Evolutionary conservation across 2,329 filamentous ascomycete genomes (phyloP), one percentile per base, ranked within the genome.

Genomic region (Botryosphaeria agaves): DNA sequence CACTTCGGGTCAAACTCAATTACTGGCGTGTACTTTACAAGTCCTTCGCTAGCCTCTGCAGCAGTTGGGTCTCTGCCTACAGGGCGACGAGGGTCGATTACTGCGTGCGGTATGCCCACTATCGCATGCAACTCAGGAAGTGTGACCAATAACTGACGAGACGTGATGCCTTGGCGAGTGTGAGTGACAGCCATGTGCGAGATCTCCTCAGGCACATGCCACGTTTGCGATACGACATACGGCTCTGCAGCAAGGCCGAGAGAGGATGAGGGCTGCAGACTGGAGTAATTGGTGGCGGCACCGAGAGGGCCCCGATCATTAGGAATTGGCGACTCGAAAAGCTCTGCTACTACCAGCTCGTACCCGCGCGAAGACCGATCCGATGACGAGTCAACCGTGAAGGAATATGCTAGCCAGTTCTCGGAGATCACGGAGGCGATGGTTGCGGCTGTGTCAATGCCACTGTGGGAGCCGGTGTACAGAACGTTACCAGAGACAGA

Each of bases 391-490:
- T 74, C 68, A 5, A 55, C 43, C 1, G 64, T 59, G 52, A 85
- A 80, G 5, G 82, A 78, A 59, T 92, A 95, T 5, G 76, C 68
- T 46, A 91, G 85, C 84, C 87, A 95, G 56, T 98, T 95, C 61
- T 98, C 89, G 0, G 84, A 79, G 31, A 94, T 64, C 16, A 73
- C 69, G 25, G 84, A 83, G 14, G 78, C 64, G 36, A 93, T 77
- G 0, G 76, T 67, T 47, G 84, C 76, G 28, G 56, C 61, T 1
- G 69, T 62, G 46, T 95, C 85, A 19, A 93, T 73, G 3, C 76
- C 77, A 5, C 66, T 54, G 47, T 93, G 76, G 0, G 63, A 69
- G 27, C 71, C 66, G 1, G 80, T 72, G 39, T 82, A 65, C 2
- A 98, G 64, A 14, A 93, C 55, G 36, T 79, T 69, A 16, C 89